A percentile compares a stretch with the other conserved stretches of the same genome.
phyloP scores from a whole-genome alignment of 2,329 filamentous ascomycete genomes.

The Fusarium sublunatum region DNA sequence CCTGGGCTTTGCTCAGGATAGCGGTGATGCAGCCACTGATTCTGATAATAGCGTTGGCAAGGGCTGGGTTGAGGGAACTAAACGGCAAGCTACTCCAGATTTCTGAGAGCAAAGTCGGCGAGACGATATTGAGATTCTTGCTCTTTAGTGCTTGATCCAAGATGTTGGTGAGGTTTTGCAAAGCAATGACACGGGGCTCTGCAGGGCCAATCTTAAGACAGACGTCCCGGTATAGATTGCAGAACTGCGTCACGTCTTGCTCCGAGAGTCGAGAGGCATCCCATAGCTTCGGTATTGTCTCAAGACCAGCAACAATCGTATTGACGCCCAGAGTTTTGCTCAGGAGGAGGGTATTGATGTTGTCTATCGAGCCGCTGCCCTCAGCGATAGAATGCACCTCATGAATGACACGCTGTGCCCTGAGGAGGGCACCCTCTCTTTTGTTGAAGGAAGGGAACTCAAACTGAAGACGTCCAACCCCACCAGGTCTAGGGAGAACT shows the following conservation, averaged over 20 bases:
- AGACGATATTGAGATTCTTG: constrained; percentile 45
- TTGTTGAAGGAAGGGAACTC: constrained; percentile 30
- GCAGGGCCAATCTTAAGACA: constrained; percentile 53
- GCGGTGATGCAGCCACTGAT: constrained; percentile 60
- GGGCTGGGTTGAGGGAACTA: constrained; percentile 58
- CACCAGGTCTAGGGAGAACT: constrained; percentile 44
- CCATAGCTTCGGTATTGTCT: constrained; percentile 49
- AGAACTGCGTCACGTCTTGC: constrained; percentile 50
- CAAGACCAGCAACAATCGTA: constrained; percentile 53
- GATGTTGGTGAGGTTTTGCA: constrained; percentile 60
- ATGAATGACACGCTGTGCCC: constrained; percentile 53
- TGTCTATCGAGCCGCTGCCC: constrained; percentile 35
- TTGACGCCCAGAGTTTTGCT: constrained; percentile 48
- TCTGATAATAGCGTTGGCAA: constrained; percentile 62
- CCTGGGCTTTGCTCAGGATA: constrained; percentile 44
- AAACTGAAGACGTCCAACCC: constrained; percentile 35
- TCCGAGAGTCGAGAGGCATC: constrained; percentile 43
- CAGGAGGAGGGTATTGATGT: constrained; percentile 47
- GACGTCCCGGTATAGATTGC: constrained; percentile 57
- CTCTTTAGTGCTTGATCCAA: constrained; percentile 56
- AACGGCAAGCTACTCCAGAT: constrained; percentile 56
- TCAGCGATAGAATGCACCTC: constrained; percentile 51
- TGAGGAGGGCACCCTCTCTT: constrained; percentile 53
- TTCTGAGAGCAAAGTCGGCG: constrained; percentile 49
- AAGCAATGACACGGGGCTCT: constrained; percentile 60